These are phyloP conservation scores for Trametes maxima DNA, from an alignment of 768 basidiomycete genomes.

Conservation along the genomic window DNA sequence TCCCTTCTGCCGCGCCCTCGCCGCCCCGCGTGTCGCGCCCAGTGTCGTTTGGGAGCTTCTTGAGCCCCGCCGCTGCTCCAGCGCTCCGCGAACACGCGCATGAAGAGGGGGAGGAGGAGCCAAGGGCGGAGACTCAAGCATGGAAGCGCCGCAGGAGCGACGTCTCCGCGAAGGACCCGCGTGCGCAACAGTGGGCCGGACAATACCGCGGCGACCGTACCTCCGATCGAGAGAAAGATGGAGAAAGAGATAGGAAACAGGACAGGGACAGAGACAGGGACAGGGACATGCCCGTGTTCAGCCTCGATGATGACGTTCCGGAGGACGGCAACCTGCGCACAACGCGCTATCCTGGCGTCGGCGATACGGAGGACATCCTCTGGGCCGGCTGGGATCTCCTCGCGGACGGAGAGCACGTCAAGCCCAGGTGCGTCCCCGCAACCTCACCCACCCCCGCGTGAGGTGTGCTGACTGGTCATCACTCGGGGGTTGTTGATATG, in stretches of 20 bases:
- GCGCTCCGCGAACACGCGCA: conserved; percentile 7
- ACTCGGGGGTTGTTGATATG: conserved; percentile 27
- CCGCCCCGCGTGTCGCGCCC: conserved; percentile 54
- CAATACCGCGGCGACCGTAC: no score
- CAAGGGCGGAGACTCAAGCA: not conserved
- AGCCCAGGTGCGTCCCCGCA: conserved; percentile 19
- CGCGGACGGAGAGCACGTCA: conserved; percentile 7
- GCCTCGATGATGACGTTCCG: conserved; percentile 32
- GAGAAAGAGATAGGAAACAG: no score
- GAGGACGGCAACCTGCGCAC: conserved; percentile 17
- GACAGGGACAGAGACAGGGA: not conserved
- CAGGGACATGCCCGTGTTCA: conserved; percentile 26
- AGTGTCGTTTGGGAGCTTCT: conserved; percentile 49
- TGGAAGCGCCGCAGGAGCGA: conserved; percentile 27
- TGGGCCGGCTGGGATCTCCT: conserved; percentile 51
- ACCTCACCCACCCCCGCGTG: no score
- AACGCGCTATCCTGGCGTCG: conserved; percentile 33
- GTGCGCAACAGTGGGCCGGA: no score
- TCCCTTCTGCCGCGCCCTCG: conserved; percentile 49
- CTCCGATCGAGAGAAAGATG: no score
- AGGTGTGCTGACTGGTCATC: not conserved
- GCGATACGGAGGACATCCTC: conserved; percentile 38
- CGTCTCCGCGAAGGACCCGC: conserved; percentile 4
- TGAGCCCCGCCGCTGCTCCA: conserved; percentile 32
- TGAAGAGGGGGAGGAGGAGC: conserved; percentile 12